Percentiles rank a stretch among this genome's conserved stretches.
Evolutionary conservation across 495 filamentous ascomycete species (phyloP).

Genomic region (Rostrohypoxylon terebratum): DNA sequence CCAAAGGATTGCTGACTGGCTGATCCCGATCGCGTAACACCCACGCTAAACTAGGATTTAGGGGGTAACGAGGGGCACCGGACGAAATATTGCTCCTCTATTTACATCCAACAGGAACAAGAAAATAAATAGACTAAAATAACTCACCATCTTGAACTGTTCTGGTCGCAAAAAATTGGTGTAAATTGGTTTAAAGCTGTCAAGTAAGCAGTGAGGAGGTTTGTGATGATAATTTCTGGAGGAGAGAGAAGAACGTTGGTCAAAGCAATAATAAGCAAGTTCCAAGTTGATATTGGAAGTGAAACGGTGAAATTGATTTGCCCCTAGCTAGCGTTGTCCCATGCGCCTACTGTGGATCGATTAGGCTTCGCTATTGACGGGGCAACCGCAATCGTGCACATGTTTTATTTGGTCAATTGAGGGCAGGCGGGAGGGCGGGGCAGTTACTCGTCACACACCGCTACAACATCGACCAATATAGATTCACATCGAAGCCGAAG

Average conservation of each 20-base stretch:
- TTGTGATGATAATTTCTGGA: conserved; percentile 49
- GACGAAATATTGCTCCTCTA: conserved; percentile 7
- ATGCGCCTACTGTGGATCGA: conserved; percentile 41
- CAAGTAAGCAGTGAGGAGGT: conserved; percentile 19
- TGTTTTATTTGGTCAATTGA: conserved; percentile 35
- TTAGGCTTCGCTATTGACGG: conserved; percentile 50
- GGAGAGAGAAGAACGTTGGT: conserved; percentile 25
- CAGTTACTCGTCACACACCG: conserved; percentile 28
- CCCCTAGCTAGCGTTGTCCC: conserved; percentile 40
- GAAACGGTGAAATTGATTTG: conserved; percentile 46
- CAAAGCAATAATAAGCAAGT: conserved; percentile 37
- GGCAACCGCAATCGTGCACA: conserved; percentile 45
- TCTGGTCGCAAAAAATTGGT: conserved; percentile 4
- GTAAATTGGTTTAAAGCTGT: conserved; percentile 6
- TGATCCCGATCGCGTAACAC: conserved; percentile 43
- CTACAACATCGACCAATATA: conserved; percentile 18
- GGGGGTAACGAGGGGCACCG: conserved; percentile 40
- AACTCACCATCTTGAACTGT: conserved; percentile 38
- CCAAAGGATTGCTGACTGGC: conserved; percentile 44
- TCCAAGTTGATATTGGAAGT: conserved; percentile 41
- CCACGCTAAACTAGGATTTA: conserved; percentile 41
- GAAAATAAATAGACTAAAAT: conserved; percentile 10
- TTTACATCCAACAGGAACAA: conserved; percentile 27
- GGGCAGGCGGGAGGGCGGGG: conserved; percentile 11
- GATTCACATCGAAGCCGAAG: neutral